phyloP scores from a whole-genome alignment of 345 rosid species.

The Eucalyptus regnans region DNA sequence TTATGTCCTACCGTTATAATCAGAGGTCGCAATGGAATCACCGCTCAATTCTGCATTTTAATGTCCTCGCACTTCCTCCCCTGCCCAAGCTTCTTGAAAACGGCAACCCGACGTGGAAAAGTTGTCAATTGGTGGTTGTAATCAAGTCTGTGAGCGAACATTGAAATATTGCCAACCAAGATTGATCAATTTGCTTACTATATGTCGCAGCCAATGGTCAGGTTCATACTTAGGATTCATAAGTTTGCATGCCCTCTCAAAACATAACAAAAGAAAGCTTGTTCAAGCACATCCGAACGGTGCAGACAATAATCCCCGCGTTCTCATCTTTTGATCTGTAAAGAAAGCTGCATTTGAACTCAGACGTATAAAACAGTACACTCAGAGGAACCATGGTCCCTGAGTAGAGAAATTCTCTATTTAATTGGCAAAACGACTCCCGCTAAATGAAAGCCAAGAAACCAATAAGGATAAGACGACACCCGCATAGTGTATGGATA shows the following conservation, averaged over 20 bases:
- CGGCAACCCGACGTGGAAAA: rapidly evolving
- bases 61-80: background rate
- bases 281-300: background rate
- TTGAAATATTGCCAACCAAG: background rate
- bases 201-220: background rate
- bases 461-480: background rate
- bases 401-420: background rate
- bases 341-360: background rate
- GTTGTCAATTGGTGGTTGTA: background rate
- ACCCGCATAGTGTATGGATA: background rate
- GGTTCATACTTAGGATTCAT: background rate
- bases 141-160: background rate
- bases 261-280: background rate
- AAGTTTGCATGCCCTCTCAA: background rate
- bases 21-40: background rate
- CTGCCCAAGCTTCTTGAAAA: background rate
- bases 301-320: background rate
- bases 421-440: background rate
- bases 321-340: background rate
- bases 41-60: background rate
- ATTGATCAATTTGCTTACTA: background rate
- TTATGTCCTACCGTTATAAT: background rate
- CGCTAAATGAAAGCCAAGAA: background rate
- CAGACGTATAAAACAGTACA: background rate
- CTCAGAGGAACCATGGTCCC: background rate